Percentiles rank a stretch among this genome's conserved stretches.
Conservation (phyloP, 179 eudicot species). For the Heliamphora pulchella region DNA sequence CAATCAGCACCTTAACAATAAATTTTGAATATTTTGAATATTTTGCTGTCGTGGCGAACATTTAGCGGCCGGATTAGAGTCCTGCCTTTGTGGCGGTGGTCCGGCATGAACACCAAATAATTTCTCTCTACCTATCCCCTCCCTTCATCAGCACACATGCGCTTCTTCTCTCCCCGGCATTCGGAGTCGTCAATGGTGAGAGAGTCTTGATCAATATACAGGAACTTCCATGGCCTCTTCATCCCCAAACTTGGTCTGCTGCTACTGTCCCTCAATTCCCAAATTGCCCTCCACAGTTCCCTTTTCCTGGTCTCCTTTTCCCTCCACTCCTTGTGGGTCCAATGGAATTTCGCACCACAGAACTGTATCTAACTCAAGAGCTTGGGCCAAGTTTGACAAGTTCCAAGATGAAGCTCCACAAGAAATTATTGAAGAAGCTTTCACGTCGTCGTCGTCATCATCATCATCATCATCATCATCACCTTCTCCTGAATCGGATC, state of each 20-base stretch:
- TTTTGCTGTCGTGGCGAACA: neutral
- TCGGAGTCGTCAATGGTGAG: neutral
- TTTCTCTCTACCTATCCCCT: constrained; percentile 16
- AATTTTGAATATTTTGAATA: neutral
- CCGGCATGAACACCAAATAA: neutral
- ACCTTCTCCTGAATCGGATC: constrained; percentile 12
- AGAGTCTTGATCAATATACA: neutral
- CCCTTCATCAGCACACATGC: neutral
- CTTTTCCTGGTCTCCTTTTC: constrained; percentile 24
- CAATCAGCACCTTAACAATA: neutral
- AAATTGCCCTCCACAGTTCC: constrained; percentile 29
- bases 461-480: constrained; percentile 2
- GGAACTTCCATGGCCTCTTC: constrained; percentile 27
- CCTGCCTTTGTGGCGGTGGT: neutral
- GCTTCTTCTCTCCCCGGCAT: no score
- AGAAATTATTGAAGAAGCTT: constrained; percentile 22
- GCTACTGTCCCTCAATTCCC: constrained; percentile 23
- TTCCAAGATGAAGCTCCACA: constrained; percentile 38
- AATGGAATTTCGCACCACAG: constrained; percentile 30
- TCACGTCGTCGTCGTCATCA: neutral
- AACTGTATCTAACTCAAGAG: constrained; percentile 25
- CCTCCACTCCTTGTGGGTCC: constrained; percentile 26
- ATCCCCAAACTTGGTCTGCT: constrained; percentile 24
- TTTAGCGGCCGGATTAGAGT: neutral
- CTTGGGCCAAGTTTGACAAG: constrained; percentile 61